Evolutionary conservation across 192 early-diverging fungal species (phyloP).

Genomic region (Coemansia sp.): DNA sequence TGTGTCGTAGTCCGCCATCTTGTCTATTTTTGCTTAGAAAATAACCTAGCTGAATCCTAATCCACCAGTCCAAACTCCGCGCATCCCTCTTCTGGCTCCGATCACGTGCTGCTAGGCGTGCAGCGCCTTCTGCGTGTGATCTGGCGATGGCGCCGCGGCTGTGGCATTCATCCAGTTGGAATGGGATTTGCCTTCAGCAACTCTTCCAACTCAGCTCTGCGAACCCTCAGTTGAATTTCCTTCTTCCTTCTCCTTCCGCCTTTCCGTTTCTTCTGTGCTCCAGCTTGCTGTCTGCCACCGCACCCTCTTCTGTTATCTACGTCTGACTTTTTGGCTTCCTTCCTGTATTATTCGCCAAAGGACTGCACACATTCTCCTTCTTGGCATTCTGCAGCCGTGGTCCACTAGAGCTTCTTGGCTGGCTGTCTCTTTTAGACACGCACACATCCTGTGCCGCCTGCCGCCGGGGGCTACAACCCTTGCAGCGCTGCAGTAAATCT

Average conservation of each 20-base stretch:
- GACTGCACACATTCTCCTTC: neutral
- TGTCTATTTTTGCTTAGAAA: constrained; percentile 1
- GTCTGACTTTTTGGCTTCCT: neutral
- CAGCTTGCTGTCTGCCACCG: neutral
- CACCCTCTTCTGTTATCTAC: neutral
- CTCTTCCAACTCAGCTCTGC: neutral
- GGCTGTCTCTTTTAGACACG: neutral
- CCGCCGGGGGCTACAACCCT: neutral
- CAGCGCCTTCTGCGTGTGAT: constrained; percentile 34
- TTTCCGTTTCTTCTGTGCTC: constrained; percentile 7
- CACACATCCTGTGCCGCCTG: neutral
- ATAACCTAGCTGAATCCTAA: constrained; percentile 1
- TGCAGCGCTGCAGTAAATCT: constrained; percentile 17
- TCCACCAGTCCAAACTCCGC: neutral
- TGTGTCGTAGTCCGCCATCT: constrained; percentile 4
- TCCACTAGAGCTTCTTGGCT: constrained; percentile 1
- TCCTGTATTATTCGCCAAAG: constrained; percentile 9
- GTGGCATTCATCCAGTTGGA: constrained; percentile 19
- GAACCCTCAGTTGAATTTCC: constrained; percentile 3
- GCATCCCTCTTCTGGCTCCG: constrained; percentile 6
- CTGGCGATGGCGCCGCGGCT: constrained; percentile 8
- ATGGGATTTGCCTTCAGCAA: constrained; percentile 7
- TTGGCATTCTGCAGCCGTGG: neutral
- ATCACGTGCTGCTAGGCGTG: constrained; percentile 27
- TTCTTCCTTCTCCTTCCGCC: constrained; percentile 4